phyloP scores from a whole-genome alignment of 2,329 filamentous ascomycete species.

The Hypoxylon sp. region DNA sequence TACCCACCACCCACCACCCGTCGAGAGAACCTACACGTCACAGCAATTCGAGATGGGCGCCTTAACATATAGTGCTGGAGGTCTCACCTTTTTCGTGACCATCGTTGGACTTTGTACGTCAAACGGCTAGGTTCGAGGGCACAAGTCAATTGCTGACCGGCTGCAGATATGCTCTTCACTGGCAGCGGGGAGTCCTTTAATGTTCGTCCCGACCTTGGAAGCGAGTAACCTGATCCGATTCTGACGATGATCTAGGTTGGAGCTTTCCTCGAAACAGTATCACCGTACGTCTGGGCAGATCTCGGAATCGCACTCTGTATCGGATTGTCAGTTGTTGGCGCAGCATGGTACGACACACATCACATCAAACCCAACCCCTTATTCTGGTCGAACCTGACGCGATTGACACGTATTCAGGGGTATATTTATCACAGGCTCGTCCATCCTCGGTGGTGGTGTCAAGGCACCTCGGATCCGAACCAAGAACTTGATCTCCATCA shows the following conservation, averaged over 20 bases:
- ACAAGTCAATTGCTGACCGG: conserved; percentile 19
- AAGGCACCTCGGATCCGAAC: conserved; percentile 97
- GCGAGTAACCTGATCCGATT: conserved; percentile 21
- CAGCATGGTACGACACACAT: conserved; percentile 80
- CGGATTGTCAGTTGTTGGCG: conserved; percentile 93
- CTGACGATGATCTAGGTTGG: conserved; percentile 73
- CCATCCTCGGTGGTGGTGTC: conserved; percentile 96
- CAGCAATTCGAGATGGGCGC: conserved; percentile 39
- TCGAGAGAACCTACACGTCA: background rate
- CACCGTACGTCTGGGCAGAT: conserved; percentile 93
- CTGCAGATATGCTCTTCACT: conserved; percentile 96
- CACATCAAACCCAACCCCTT: background rate
- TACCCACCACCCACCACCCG: background rate
- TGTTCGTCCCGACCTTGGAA: conserved; percentile 62
- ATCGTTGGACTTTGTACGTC: conserved; percentile 51
- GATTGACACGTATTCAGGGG: conserved; percentile 72
- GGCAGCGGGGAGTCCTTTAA: conserved; percentile 97
- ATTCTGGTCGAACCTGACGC: background rate
- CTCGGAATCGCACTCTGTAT: conserved; percentile 95
- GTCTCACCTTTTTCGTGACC: conserved; percentile 40
- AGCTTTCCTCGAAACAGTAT: conserved; percentile 92
- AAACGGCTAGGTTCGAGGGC: conserved; percentile 8
- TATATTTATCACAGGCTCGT: conserved; percentile 98
- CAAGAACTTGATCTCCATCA: conserved; percentile 99
- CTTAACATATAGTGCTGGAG: conserved; percentile 41